Percentiles rank a stretch among this genome's conserved stretches.
phyloP scores from a whole-genome alignment of 225 moss, liverwort and hornwort species.

The Pseudoscleropodium purum region DNA sequence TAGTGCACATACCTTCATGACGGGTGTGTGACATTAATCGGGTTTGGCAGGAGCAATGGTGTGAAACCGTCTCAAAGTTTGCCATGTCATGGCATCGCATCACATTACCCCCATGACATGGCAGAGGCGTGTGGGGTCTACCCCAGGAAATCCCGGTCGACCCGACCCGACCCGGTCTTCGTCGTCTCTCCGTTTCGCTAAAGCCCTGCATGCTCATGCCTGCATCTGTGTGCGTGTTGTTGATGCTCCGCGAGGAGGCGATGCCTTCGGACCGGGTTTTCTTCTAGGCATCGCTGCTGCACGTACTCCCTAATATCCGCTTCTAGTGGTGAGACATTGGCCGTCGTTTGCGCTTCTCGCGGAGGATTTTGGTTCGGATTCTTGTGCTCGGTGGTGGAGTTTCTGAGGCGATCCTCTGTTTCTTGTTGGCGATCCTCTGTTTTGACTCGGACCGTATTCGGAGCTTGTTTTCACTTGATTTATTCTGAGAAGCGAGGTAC shows the following conservation, averaged over 20 bases:
- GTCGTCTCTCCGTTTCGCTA: neutral
- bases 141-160: neutral
- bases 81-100: conserved; percentile 3
- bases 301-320: too few species aligned
- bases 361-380: neutral
- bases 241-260: neutral
- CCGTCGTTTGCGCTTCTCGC: neutral
- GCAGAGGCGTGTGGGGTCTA: neutral
- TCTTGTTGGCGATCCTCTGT: neutral
- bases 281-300: neutral
- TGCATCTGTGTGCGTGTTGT: neutral
- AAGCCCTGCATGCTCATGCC: neutral
- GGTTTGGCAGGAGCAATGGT: neutral
- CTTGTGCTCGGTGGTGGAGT: neutral
- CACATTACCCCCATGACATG: neutral
- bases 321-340: neutral
- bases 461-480: neutral
- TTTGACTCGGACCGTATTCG: neutral
- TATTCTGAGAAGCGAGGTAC: neutral
- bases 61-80: neutral
- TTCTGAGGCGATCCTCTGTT: neutral
- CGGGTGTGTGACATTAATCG: too few species aligned
- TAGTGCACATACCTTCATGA: neutral
- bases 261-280: neutral
- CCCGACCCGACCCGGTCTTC: neutral